phyloP scores from a whole-genome alignment of 768 basidiomycete species.

The Tulasnella sp. region DNA sequence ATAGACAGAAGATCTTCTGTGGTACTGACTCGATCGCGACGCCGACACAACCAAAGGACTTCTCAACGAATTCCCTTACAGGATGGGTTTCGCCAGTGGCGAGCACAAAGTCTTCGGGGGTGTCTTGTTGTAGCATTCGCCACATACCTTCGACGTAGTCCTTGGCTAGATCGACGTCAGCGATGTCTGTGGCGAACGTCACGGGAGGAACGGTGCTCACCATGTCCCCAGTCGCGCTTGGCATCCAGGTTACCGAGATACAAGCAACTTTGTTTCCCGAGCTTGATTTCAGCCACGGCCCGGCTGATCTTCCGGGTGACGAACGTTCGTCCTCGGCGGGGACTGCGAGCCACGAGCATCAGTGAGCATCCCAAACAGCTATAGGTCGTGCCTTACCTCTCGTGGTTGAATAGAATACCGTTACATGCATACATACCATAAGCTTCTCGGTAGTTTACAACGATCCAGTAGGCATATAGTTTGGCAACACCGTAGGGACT shows the following conservation, averaged over 20 bases:
- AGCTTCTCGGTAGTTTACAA: conserved; percentile 84
- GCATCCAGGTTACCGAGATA: conserved; percentile 94
- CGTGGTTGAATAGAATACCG: conserved; percentile 96
- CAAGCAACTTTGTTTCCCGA: conserved; percentile 80
- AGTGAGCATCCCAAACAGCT: not conserved
- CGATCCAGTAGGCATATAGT: conserved; percentile 84
- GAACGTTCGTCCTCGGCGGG: conserved; percentile 86
- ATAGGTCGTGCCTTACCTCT: conserved; percentile 32
- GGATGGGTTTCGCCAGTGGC: conserved; percentile 94
- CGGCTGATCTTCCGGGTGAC: conserved; percentile 91
- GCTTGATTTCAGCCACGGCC: conserved; percentile 80
- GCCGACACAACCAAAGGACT: conserved; percentile 60
- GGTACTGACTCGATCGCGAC: conserved; percentile 49
- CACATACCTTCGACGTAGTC: conserved; percentile 95
- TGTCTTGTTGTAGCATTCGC: conserved; percentile 83
- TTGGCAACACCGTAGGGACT: conserved; percentile 95
- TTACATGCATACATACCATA: conserved; percentile 96
- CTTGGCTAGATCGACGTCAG: conserved; percentile 20
- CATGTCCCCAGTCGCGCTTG: conserved; percentile 96
- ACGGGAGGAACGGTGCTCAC: conserved; percentile 31
- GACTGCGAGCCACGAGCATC: conserved; percentile 32
- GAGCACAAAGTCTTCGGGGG: conserved; percentile 81
- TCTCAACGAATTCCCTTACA: conserved; percentile 87
- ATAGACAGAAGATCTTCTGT: not conserved
- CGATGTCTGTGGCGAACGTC: not conserved